Conservation (phyloP, 371 early-diverging fungal species). For the Saksenaea oblongispora region DNA sequence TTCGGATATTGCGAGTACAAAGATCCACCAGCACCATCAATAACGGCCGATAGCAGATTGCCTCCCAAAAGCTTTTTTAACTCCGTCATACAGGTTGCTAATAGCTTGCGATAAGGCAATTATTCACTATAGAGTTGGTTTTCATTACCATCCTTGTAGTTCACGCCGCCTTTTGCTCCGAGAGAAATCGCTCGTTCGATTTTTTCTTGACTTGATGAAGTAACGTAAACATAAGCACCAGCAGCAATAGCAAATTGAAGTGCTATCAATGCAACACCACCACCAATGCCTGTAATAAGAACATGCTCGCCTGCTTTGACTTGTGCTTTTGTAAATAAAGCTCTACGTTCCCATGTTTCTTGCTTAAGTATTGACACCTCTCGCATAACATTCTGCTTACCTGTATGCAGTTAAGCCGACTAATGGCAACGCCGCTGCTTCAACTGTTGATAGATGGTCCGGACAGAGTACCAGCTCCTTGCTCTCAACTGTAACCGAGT, state of each 20-base stretch:
- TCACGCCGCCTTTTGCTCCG: slow-evolving; percentile 73
- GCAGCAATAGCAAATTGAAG: slow-evolving; percentile 68
- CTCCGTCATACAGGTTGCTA: slow-evolving; percentile 55
- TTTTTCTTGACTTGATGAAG: slow-evolving; percentile 66
- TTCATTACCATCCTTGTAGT: slow-evolving; percentile 64
- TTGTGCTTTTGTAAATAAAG: slow-evolving; percentile 59
- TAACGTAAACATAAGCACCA: slow-evolving; percentile 75
- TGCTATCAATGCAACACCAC: slow-evolving; percentile 75
- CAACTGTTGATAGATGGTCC: slow-evolving; percentile 56
- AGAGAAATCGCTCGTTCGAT: slow-evolving; percentile 60
- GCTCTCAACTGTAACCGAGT: slow-evolving; percentile 50
- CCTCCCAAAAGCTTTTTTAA: slow-evolving; percentile 46
- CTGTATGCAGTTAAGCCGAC: slow-evolving; percentile 72
- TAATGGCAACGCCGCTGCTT: slow-evolving; percentile 72
- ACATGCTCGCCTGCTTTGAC: slow-evolving; percentile 60
- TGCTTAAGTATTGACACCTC: not conserved
- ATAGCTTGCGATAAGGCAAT: not conserved
- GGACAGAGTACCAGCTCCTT: slow-evolving; percentile 58
- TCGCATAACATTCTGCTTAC: no score
- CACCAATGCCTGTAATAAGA: slow-evolving; percentile 76
- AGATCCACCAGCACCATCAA: slow-evolving; percentile 74
- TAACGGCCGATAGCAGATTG: slow-evolving; percentile 54
- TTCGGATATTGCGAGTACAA: slow-evolving; percentile 38
- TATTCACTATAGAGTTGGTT: not conserved
- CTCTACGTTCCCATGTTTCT: slow-evolving; percentile 35